phyloP scores from a whole-genome alignment of 2,329 filamentous ascomycete species.

The Escovopsis sp. region DNA sequence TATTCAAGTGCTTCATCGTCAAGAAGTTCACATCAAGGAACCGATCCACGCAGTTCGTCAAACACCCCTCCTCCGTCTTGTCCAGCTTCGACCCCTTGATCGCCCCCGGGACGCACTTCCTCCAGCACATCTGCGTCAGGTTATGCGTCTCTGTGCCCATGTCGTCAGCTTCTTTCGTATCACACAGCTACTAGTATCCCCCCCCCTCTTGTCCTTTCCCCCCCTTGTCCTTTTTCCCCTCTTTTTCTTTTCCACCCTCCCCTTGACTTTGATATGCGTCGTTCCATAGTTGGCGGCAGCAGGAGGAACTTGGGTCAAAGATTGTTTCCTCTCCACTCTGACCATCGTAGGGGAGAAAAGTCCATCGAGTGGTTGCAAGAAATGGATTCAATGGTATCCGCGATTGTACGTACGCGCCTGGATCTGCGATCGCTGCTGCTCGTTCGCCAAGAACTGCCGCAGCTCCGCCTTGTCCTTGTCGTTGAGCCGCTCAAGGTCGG shows the following conservation, averaged over 20 bases:
- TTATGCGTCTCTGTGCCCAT: slow-evolving; percentile 32
- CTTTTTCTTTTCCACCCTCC: too few relatives aligned
- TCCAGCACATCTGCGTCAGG: slow-evolving; percentile 71
- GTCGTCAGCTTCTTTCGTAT: slow-evolving; percentile 4
- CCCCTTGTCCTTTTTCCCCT: too few relatives aligned
- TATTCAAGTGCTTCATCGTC: slow-evolving; percentile 73
- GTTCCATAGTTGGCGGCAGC: too few relatives aligned
- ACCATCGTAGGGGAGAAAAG: too few relatives aligned
- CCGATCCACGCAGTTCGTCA: slow-evolving; percentile 84
- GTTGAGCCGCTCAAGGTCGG: slow-evolving; percentile 61
- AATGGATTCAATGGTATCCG: not conserved
- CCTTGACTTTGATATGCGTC: too few relatives aligned
- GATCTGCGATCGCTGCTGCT: slow-evolving; percentile 66
- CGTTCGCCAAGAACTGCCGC: slow-evolving; percentile 69
- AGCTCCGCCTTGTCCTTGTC: slow-evolving; percentile 77
- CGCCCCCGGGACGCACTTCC: slow-evolving; percentile 69
- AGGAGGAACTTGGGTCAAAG: not conserved
- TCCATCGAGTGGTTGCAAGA: not conserved
- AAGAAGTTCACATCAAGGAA: slow-evolving; percentile 81
- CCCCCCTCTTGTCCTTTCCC: too few relatives aligned
- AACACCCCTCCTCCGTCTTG: slow-evolving; percentile 62
- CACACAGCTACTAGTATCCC: too few relatives aligned
- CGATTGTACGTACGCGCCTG: slow-evolving; percentile 41
- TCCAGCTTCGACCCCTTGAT: slow-evolving; percentile 63
- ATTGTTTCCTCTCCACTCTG: too few relatives aligned